Evolutionary conservation across 176 grass and related monocot species (phyloP).

Genomic region (Thalia dealbata): DNA sequence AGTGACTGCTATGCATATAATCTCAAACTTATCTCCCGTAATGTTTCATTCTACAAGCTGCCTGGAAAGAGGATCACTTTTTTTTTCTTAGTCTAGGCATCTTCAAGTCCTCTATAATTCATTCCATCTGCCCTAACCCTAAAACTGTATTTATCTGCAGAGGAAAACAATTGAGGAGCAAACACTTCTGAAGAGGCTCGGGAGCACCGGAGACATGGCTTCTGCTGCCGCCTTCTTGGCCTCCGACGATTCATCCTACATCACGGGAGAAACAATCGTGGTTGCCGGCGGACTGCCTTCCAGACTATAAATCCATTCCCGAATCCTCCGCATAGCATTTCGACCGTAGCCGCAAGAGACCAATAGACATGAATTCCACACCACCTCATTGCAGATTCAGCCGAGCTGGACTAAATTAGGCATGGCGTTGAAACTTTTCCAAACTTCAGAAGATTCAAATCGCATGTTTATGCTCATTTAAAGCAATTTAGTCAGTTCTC

Average conservation of each 20-base stretch:
- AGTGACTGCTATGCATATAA: not conserved
- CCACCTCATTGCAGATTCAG: no score
- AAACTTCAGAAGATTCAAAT: no score
- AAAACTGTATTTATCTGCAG: slow-evolving; percentile 34
- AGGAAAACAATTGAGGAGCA: slow-evolving; percentile 44
- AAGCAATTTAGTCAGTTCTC: no score
- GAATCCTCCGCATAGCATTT: not conserved
- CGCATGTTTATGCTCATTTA: no score
- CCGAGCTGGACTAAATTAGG: no score
- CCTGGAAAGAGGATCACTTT: not conserved
- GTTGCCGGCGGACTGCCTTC: slow-evolving; percentile 13
- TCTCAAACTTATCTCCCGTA: not conserved
- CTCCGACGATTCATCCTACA: slow-evolving; percentile 73
- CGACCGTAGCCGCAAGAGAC: not conserved
- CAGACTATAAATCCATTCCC: not conserved
- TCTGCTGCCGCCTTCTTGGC: slow-evolving; percentile 60
- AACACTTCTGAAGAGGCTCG: slow-evolving; percentile 63
- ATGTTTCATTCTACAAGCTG: no score
- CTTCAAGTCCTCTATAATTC: no score
- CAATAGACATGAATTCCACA: no score
- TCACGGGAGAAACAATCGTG: slow-evolving; percentile 84
- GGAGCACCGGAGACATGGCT: slow-evolving; percentile 75
- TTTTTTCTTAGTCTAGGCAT: not conserved
- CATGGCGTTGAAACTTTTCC: no score
- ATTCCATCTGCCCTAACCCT: no score